Evolutionary conservation across 768 basidiomycete species (phyloP).

Genomic region (Chlorophyllum brunneum): DNA sequence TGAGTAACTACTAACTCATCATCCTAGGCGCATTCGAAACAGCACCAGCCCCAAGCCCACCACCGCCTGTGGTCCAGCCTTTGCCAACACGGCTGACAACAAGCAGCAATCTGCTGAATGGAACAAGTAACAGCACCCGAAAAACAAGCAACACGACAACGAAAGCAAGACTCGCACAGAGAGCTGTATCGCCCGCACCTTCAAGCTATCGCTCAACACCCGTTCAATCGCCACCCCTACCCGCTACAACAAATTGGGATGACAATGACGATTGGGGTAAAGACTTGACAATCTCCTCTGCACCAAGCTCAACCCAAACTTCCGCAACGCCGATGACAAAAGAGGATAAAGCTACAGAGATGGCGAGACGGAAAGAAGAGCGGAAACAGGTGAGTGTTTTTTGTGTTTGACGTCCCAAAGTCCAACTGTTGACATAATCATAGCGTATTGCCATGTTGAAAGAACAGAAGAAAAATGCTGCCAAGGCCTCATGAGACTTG

Average conservation of each 20-base stretch:
- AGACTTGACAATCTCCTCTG: background rate
- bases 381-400: slow-evolving; percentile 65
- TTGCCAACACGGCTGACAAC: slow-evolving; percentile 7
- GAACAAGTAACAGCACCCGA: slow-evolving; percentile 2
- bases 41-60: slow-evolving; percentile 29
- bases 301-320: background rate
- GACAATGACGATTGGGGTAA: slow-evolving; percentile 22
- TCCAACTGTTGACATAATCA: background rate
- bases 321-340: slow-evolving; percentile 56
- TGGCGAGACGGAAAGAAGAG: slow-evolving; percentile 89
- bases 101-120: slow-evolving; percentile 14
- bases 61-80: slow-evolving; percentile 7
- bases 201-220: slow-evolving; percentile 13
- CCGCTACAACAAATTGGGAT: slow-evolving; percentile 23
- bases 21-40: slow-evolving; percentile 72
- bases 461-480: slow-evolving; percentile 67
- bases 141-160: background rate
- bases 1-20: slow-evolving; percentile 4
- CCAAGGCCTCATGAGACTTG: slow-evolving; percentile 21
- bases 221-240: slow-evolving; percentile 17
- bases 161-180: background rate
- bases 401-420: background rate
- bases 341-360: slow-evolving; percentile 92
- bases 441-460: slow-evolving; percentile 79
- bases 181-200: slow-evolving; percentile 1